Evolutionary conservation across 2,329 filamentous ascomycete genomes (phyloP).

Genomic region (Didymellaceae sp.): DNA sequence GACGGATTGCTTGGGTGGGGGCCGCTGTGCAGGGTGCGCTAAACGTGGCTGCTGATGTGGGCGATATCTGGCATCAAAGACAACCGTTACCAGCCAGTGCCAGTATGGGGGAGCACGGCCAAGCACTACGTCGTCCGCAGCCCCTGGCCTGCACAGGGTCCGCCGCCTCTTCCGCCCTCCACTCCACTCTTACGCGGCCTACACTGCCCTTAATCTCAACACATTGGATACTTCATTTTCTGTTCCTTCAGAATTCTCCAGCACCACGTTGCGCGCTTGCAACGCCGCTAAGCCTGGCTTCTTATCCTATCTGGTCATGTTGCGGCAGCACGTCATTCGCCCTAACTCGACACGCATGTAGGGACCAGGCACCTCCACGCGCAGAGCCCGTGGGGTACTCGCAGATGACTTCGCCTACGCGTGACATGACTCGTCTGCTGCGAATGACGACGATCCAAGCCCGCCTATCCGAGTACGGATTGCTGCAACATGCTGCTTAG

Average conservation of each 20-base stretch:
- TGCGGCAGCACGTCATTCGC: conserved; percentile 15
- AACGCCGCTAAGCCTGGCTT: neutral
- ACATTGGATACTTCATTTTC: neutral
- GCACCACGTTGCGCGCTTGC: neutral
- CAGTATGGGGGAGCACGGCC: neutral
- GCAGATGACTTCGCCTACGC: conserved; percentile 7
- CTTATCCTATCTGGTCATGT: neutral
- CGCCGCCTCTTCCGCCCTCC: conserved; percentile 7
- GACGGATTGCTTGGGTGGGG: conserved; percentile 17
- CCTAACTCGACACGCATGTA: too few species aligned
- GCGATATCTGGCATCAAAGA: conserved; percentile 11
- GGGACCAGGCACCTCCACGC: conserved; percentile 1
- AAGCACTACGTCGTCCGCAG: neutral
- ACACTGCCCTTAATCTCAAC: conserved; percentile 4
- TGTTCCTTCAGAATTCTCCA: neutral
- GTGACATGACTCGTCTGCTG: conserved; percentile 14
- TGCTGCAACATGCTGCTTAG: neutral
- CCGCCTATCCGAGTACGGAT: neutral
- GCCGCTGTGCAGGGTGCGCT: conserved; percentile 20
- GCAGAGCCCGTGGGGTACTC: conserved; percentile 9
- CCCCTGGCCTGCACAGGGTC: neutral
- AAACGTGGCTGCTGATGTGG: conserved; percentile 16
- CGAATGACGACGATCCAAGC: neutral
- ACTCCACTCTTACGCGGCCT: conserved; percentile 7
- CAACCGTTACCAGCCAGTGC: neutral